A percentile compares a stretch with the other conserved stretches of the same genome.
phyloP scores from a whole-genome alignment of 306 rosid genomes.

The Cucumis hystrix region DNA sequence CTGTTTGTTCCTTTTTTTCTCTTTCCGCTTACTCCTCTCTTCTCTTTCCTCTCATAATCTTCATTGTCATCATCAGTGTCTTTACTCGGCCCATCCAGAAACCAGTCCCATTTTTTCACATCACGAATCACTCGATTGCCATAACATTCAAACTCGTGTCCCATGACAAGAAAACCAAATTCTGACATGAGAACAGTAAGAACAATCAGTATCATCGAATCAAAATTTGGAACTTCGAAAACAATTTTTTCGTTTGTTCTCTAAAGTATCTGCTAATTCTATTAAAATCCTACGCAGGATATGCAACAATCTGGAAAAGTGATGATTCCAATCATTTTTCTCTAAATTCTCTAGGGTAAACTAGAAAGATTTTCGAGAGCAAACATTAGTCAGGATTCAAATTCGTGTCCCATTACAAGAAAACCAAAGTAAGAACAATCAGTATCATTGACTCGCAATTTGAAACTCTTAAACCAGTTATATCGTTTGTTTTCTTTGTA shows the following conservation, averaged over 20 bases:
- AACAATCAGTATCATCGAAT: background rate
- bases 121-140: slow-evolving; percentile 45
- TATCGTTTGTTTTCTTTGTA: background rate
- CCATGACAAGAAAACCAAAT: slow-evolving; percentile 63
- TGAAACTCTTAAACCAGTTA: background rate
- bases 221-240: background rate
- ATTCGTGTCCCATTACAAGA: slow-evolving; percentile 45
- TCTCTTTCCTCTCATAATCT: slow-evolving; percentile 16
- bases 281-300: background rate
- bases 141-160: slow-evolving; percentile 68
- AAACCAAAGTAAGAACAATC: background rate
- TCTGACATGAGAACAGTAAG: slow-evolving; percentile 21
- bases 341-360: background rate
- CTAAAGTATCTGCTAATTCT: background rate
- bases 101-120: slow-evolving; percentile 65
- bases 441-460: background rate
- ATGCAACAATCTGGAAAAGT: background rate
- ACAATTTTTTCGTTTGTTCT: background rate
- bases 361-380: background rate
- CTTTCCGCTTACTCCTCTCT: slow-evolving; percentile 24
- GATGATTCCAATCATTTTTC: background rate
- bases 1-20: slow-evolving; percentile 18
- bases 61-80: slow-evolving; percentile 24
- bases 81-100: slow-evolving; percentile 38
- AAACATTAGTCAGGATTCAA: slow-evolving; percentile 77